These are phyloP conservation scores for Suillus americanus DNA, from an alignment of 768 basidiomycete genomes.

Conservation along the genomic window DNA sequence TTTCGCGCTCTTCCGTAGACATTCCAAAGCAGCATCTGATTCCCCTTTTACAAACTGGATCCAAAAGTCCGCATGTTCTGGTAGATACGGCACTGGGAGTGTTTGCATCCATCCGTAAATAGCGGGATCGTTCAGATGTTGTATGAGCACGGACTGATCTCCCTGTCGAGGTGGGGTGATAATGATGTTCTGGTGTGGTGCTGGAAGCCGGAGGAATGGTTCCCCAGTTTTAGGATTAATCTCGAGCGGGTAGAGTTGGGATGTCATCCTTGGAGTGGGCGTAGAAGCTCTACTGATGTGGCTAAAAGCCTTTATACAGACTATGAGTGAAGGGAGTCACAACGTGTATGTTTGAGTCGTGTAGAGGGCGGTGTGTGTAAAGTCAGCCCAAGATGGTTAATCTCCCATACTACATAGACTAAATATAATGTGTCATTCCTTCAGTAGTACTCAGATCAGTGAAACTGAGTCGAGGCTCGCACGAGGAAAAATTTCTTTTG, in stretches of 20 bases:
- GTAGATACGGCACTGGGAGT: slow-evolving; percentile 55
- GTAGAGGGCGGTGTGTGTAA: background rate
- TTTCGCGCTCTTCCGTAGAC: slow-evolving; percentile 18
- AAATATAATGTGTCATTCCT: background rate
- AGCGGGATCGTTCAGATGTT: slow-evolving; percentile 48
- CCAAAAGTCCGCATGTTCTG: slow-evolving; percentile 41
- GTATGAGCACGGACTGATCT: slow-evolving; percentile 39
- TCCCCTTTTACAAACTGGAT: slow-evolving; percentile 19
- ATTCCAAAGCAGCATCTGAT: slow-evolving; percentile 21
- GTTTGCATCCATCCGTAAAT: slow-evolving; percentile 46
- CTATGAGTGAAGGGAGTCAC: background rate
- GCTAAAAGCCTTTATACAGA: background rate
- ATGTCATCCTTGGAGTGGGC: background rate
- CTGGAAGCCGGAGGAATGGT: slow-evolving; percentile 53
- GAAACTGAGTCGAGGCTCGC: background rate
- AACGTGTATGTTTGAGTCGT: background rate
- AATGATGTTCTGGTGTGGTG: slow-evolving; percentile 53
- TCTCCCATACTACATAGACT: background rate
- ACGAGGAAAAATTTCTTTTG: background rate
- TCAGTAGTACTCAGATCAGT: background rate
- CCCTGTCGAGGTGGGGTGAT: slow-evolving; percentile 54
- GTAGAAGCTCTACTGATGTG: background rate
- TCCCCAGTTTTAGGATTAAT: slow-evolving; percentile 44
- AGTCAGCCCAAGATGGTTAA: background rate
- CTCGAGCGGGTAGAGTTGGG: slow-evolving; percentile 39